phyloP scores from a whole-genome alignment of 2,329 filamentous ascomycete genomes.

The Podosphaera fusca region DNA sequence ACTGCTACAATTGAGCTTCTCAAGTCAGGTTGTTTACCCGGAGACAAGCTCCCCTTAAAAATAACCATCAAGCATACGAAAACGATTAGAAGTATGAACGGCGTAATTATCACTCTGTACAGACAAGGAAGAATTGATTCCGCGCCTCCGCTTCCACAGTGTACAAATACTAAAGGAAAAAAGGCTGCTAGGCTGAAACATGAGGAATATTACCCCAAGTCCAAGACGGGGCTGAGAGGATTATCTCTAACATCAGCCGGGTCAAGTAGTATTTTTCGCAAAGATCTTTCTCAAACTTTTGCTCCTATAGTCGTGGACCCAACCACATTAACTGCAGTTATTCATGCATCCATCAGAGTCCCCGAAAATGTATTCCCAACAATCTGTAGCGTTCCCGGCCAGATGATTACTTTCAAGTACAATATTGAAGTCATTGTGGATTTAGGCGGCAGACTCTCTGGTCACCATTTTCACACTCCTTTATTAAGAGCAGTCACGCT shows the following conservation, averaged over 20 bases:
- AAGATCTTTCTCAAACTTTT: conserved; percentile 76
- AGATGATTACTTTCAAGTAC: conserved; percentile 90
- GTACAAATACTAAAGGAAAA: conserved; percentile 28
- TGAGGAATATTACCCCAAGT: conserved; percentile 69
- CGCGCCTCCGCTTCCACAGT: conserved; percentile 28
- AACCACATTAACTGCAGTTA: conserved; percentile 47
- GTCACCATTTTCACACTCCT: conserved; percentile 26
- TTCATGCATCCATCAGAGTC: conserved; percentile 64
- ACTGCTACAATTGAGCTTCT: conserved; percentile 66
- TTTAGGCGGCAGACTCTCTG: conserved; percentile 62
- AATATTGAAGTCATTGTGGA: conserved; percentile 85
- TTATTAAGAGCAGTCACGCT: conserved; percentile 12
- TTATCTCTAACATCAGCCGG: conserved; percentile 69
- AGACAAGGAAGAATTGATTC: conserved; percentile 80
- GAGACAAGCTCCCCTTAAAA: conserved; percentile 59
- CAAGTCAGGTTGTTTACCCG: conserved; percentile 64
- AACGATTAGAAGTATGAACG: conserved; percentile 70
- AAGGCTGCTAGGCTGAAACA: conserved; percentile 41
- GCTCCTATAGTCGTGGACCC: conserved; percentile 78
- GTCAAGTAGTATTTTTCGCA: conserved; percentile 81
- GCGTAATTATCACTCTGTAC: conserved; percentile 81
- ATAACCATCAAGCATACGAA: conserved; percentile 76
- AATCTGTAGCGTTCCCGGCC: conserved; percentile 68
- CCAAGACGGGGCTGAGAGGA: conserved; percentile 64
- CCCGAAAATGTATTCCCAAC: conserved; percentile 85